Percentiles rank a stretch among this genome's conserved stretches.
Conservation (phyloP, 257 asterid genomes). For the Vinca minor region DNA sequence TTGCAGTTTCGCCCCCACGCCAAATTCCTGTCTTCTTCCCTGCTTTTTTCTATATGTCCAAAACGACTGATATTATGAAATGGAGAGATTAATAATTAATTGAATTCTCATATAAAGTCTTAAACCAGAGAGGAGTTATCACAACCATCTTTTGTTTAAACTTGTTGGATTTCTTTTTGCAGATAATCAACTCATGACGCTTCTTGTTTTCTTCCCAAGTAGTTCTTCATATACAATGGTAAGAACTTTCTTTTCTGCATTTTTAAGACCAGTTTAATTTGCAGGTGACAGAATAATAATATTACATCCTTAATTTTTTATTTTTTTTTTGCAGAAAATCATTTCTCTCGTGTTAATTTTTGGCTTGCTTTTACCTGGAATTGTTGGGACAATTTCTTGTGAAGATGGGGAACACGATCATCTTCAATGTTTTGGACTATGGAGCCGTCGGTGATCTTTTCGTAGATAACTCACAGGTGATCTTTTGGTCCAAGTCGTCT, state of each 20-base stretch:
- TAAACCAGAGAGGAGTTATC: not conserved
- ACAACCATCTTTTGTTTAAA: not conserved
- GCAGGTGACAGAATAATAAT: not conserved
- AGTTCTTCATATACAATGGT: constrained; percentile 24
- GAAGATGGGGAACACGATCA: constrained; percentile 12
- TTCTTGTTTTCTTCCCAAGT: constrained; percentile 6
- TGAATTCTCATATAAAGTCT: not conserved
- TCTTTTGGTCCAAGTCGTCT: no score
- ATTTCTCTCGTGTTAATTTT: constrained; percentile 21
- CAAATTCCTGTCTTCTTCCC: no score
- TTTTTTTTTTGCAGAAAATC: constrained; percentile 22
- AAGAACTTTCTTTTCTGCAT: not conserved
- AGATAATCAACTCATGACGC: constrained; percentile 12
- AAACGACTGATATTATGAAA: no score
- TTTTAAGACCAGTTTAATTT: not conserved
- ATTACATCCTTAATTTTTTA: not conserved
- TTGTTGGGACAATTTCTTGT: constrained; percentile 5
- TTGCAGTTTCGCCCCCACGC: no score
- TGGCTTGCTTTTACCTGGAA: constrained; percentile 21
- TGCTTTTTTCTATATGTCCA: no score
- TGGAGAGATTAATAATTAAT: no score
- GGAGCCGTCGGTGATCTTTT: constrained; percentile 41
- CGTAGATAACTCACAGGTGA: constrained; percentile 49
- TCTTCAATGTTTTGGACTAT: constrained; percentile 40
- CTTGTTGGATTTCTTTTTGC: not conserved